Evolutionary conservation across 768 basidiomycete species (phyloP), one percentile per base, ranked within the genome.

Genomic region (Amanita thiersii): DNA sequence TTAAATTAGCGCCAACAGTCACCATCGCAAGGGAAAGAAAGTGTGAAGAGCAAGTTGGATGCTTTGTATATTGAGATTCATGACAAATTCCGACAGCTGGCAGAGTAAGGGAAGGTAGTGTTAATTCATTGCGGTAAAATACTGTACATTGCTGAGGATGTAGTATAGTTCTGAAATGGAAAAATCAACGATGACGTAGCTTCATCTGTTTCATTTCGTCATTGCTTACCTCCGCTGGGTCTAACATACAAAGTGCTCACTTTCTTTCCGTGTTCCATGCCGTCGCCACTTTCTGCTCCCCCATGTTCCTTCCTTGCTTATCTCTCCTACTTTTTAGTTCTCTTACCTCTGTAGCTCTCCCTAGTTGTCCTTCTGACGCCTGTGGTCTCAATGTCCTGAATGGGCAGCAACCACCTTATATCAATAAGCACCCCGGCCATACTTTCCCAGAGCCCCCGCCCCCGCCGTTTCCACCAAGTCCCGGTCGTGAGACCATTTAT

Each of bases 81-180:
- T 55, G 90, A 92, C 61, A 92, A 86, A 56, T 96, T 97, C 72
- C 77, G 87, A 45, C 82, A 85, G 62, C 63, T 90, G 61, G 82
- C 69, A 51, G 86, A 90, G 66, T 90, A 75, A 60, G 18, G n/a
- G 26, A n/a, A 28, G n/a, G 26, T 28, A 7, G n/a, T 28, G 26
- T 28, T 28, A n/a, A 28, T n/a, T 28, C 26, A 7, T 28, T n/a
- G n/a, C n/a, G n/a, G n/a, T n/a, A n/a, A n/a, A n/a, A n/a, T n/a
- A n/a, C n/a, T n/a, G n/a, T n/a, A n/a, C n/a, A n/a, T n/a, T n/a
- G n/a, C n/a, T n/a, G n/a, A n/a, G n/a, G n/a, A n/a, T n/a, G n/a
- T n/a, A n/a, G n/a, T n/a, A n/a, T n/a, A n/a, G n/a, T n/a, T n/a
- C n/a, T n/a, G n/a, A n/a, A n/a, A n/a, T n/a, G n/a, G n/a, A n/a